These are phyloP conservation scores for Biscogniauxia sp. DNA, from an alignment of 2,329 filamentous ascomycete species.

Conservation along the genomic window DNA sequence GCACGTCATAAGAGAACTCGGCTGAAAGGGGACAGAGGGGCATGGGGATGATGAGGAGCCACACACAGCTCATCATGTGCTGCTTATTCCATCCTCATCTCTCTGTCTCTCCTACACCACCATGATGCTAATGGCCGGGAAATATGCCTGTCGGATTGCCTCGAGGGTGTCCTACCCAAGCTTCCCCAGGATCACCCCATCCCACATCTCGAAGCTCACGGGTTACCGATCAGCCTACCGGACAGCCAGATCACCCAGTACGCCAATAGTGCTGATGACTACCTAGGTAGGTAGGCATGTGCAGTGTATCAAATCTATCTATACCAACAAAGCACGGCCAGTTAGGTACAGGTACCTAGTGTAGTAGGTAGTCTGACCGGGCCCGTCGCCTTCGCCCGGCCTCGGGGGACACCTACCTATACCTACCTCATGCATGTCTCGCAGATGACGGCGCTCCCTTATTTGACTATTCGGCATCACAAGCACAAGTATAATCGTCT, in stretches of 20 bases:
- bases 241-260: background rate
- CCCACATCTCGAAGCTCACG: background rate
- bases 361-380: background rate
- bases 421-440: background rate
- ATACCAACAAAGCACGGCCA: background rate
- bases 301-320: background rate
- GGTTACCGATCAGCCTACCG: background rate
- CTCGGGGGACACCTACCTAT: no score
- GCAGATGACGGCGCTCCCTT: background rate
- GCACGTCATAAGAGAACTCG: background rate
- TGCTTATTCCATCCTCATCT: background rate
- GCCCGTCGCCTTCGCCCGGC: background rate
- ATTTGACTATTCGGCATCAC: background rate
- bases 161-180: background rate
- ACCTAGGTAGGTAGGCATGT: no score
- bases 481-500: background rate
- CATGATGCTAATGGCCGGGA: background rate
- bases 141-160: background rate
- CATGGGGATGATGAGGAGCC: background rate
- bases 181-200: background rate
- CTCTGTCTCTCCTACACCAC: background rate
- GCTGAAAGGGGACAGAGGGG: background rate
- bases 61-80: background rate
- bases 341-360: no score
- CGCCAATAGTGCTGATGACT: background rate